Evolutionary conservation across 73 alveolate genomes (phyloP).

Genomic region (Breviolum minutum): DNA sequence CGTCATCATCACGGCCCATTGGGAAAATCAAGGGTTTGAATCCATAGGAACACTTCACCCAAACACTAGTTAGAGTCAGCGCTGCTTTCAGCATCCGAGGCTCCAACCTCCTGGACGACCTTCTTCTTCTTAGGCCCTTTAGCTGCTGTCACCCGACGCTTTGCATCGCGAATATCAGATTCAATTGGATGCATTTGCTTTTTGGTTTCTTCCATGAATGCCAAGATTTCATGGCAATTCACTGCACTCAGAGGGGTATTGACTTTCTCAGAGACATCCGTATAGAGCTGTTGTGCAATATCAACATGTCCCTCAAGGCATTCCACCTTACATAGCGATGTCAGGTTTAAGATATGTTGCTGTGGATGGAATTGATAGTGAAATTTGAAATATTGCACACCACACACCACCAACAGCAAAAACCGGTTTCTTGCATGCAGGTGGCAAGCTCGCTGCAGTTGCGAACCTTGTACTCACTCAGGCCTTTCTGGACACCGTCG

Average conservation of each 20-base stretch:
- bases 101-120: too few relatives aligned
- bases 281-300: not conserved
- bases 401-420: too few relatives aligned
- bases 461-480: not conserved
- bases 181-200: not conserved
- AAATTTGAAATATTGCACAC: not conserved
- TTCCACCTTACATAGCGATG: not conserved
- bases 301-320: not conserved
- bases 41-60: too few relatives aligned
- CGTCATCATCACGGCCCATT: too few relatives aligned
- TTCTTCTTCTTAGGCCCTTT: not conserved
- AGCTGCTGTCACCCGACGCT: constrained; percentile 4
- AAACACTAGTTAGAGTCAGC: too few relatives aligned
- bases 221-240: not conserved
- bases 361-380: not conserved
- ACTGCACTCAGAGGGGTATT: not conserved
- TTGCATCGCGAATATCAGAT: not conserved
- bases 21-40: too few relatives aligned
- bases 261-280: not conserved
- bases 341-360: not conserved
- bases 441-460: constrained; percentile 20
- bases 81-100: too few relatives aligned
- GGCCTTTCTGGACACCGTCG: not conserved
- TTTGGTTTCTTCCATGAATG: not conserved
- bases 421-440: too few relatives aligned